Evolutionary conservation across 176 grass and related monocot species (phyloP), one percentile per base, ranked within the genome.

Genomic region (Paspalum notatum): DNA sequence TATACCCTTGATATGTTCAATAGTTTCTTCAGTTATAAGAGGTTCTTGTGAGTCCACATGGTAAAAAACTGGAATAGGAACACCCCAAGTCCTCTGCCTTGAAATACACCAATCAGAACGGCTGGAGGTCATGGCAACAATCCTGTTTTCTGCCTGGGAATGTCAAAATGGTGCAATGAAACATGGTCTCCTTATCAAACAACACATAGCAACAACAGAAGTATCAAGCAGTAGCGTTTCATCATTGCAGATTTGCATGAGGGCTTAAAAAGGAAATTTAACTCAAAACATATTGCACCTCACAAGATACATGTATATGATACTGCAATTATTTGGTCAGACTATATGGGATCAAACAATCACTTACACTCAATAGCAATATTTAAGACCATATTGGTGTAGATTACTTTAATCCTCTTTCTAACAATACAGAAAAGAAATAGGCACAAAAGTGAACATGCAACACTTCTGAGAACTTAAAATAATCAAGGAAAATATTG

Each of bases 51-150:
- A 85, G 43, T 88, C 77, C 6, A 98, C 81, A 81, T 98, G 92
- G 90, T 98, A 98, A 66, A 98, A 98, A 81, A 91, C 92, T 3
- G 90, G 95, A 80, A 98, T 98, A 60, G 95, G 95, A 84, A 98
- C 95, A 44, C 95, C 95, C 92, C 95, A 98, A 68, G 90, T 92
- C 83, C 95, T 98, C 84, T 98, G 95, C 53, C 92, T 88, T 75
- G 95, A 98, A 91, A 98, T 95, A 74, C 95, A 98, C 95, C 95
- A 98, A 68, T 98, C 95, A 75, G 95, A 98, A 74, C 92, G 90
- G 81, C 90, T 77, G 20, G 90, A 90, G 75, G 90, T 91, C 95
- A 98, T 98, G 73, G 92, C 84, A 76, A 98, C 81, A 77, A 98
- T 98, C 86, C 95, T 91, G 74, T 98, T 98, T 63, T 92, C 88